Percentiles rank a stretch among this genome's conserved stretches.
Evolutionary conservation across 169 alveolate genomes (phyloP).

Genomic region (Cryptosporidium sp.): DNA sequence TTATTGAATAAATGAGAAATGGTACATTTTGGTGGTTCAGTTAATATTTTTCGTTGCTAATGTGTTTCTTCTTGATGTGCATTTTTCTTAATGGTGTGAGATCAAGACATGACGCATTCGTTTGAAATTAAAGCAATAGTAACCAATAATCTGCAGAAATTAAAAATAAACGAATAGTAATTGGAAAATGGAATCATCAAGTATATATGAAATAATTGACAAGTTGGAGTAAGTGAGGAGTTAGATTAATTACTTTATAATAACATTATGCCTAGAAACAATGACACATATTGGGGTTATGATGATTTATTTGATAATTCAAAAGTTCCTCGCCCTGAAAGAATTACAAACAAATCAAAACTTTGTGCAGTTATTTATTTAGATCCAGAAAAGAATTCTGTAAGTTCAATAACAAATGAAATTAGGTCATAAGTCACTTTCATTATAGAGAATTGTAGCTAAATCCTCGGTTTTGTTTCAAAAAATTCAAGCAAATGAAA

Average conservation of each 20-base stretch:
- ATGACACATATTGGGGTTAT: slow-evolving; percentile 65
- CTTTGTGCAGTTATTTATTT: slow-evolving; percentile 8
- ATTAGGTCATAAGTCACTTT: neutral
- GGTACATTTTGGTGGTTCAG: neutral
- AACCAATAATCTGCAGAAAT: neutral
- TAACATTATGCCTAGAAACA: neutral
- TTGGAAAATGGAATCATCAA: slow-evolving; percentile 42
- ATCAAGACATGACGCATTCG: slow-evolving; percentile 46
- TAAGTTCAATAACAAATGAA: slow-evolving; percentile 11
- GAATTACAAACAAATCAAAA: slow-evolving; percentile 16
- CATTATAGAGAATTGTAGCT: slow-evolving; percentile 28
- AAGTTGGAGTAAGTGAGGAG: slow-evolving; percentile 29
- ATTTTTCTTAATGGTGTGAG: slow-evolving; percentile 25
- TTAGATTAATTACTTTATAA: neutral
- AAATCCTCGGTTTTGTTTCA: slow-evolving; percentile 47
- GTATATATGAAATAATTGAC: slow-evolving; percentile 71
- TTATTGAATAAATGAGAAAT: neutral
- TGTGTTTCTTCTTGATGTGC: neutral
- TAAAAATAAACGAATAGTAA: neutral
- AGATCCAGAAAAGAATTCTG: slow-evolving; percentile 26
- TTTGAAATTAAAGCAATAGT: neutral
- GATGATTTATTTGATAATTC: slow-evolving; percentile 44
- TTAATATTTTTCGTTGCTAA: neutral
- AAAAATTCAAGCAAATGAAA: slow-evolving; percentile 65
- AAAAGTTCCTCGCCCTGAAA: slow-evolving; percentile 9